These are phyloP conservation scores for Immersiporthe knoxdaviesiana DNA, from an alignment of 2,329 filamentous ascomycete species.

Conservation along the genomic window DNA sequence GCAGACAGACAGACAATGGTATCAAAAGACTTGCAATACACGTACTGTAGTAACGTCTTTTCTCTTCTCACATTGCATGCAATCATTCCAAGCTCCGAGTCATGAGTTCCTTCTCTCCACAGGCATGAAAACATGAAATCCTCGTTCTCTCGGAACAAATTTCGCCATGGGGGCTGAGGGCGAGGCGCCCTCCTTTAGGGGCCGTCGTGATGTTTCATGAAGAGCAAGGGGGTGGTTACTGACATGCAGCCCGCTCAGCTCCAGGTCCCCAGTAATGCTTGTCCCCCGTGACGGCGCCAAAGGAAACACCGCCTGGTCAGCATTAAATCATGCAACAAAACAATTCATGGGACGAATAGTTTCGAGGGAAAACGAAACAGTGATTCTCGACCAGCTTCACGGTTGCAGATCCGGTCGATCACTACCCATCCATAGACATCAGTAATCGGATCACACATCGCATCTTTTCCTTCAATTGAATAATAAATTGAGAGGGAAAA, in stretches of 20 bases:
- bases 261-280: conserved; percentile 10
- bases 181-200: conserved; percentile 26
- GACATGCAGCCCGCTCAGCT: conserved; percentile 10
- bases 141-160: not conserved
- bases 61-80: not conserved
- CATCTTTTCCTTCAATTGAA: not conserved
- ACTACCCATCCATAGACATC: not conserved
- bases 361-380: not conserved
- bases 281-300: conserved; percentile 11
- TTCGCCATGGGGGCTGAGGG: conserved; percentile 1
- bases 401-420: not conserved
- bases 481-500: too few species aligned
- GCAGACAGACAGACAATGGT: not conserved
- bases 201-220: conserved; percentile 27
- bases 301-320: conserved; percentile 4
- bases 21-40: not conserved
- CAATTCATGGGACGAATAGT: not conserved
- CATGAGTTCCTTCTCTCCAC: not conserved
- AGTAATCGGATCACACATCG: not conserved
- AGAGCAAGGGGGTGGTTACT: conserved; percentile 12
- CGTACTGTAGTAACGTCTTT: not conserved
- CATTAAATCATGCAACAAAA: not conserved
- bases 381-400: not conserved
- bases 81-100: too few species aligned
- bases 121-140: not conserved